Evolutionary conservation across 495 filamentous ascomycete genomes (phyloP).

Genomic region (Penicillium herquei): DNA sequence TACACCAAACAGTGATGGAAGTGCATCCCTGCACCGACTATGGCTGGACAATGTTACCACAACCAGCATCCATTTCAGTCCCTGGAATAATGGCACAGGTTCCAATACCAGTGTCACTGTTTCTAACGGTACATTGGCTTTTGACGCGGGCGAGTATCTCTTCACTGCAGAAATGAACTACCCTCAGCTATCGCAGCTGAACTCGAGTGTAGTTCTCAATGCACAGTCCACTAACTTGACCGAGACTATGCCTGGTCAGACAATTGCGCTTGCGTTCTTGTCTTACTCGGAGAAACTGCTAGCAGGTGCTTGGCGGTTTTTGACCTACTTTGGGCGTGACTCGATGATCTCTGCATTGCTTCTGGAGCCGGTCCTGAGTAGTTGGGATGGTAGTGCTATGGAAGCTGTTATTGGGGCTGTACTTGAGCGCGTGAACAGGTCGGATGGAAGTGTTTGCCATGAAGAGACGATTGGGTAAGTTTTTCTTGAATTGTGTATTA

Average conservation of each 20-base stretch:
- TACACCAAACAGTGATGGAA: slow-evolving; percentile 32
- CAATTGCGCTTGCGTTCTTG: slow-evolving; percentile 57
- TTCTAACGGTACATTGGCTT: slow-evolving; percentile 39
- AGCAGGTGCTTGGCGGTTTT: slow-evolving; percentile 64
- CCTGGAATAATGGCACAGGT: slow-evolving; percentile 29
- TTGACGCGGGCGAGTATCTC: slow-evolving; percentile 52
- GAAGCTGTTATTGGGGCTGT: slow-evolving; percentile 61
- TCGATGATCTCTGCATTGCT: slow-evolving; percentile 60
- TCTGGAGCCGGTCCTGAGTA: slow-evolving; percentile 56
- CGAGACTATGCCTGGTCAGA: slow-evolving; percentile 40
- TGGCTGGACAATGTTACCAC: slow-evolving; percentile 63
- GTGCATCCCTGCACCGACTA: slow-evolving; percentile 45
- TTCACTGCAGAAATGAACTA: slow-evolving; percentile 62
- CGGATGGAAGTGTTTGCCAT: slow-evolving; percentile 60
- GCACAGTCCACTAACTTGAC: slow-evolving; percentile 43
- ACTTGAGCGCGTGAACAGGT: slow-evolving; percentile 57
- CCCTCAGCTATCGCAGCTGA: slow-evolving; percentile 56
- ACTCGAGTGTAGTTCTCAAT: slow-evolving; percentile 48
- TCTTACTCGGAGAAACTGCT: slow-evolving; percentile 62
- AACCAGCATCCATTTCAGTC: slow-evolving; percentile 44
- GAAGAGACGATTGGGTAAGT: slow-evolving; percentile 61
- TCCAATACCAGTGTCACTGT: slow-evolving; percentile 29
- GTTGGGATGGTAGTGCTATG: slow-evolving; percentile 52
- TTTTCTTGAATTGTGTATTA: neutral
- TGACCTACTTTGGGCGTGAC: slow-evolving; percentile 68